phyloP scores from a whole-genome alignment of 495 filamentous ascomycete genomes.

The Arthonia radiata region DNA sequence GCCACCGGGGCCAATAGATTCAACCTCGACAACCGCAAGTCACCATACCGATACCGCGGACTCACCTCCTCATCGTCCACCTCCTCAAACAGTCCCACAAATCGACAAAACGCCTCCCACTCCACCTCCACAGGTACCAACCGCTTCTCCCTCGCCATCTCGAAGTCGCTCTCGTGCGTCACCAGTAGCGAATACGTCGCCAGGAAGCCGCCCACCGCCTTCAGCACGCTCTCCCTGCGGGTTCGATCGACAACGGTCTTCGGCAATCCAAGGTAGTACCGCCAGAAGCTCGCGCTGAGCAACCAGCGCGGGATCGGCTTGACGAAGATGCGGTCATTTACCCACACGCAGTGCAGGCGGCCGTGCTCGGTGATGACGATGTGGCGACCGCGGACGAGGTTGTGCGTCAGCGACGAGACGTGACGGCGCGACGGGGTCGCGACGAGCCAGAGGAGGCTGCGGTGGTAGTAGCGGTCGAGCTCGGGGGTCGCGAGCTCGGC shows the following conservation, averaged over 20 bases:
- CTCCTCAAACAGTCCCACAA: conserved; percentile 6
- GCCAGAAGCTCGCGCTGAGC: conserved; percentile 22
- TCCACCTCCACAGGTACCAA: conserved; percentile 10
- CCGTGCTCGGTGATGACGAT: conserved; percentile 24
- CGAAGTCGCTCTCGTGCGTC: conserved; percentile 14
- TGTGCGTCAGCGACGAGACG: conserved; percentile 16
- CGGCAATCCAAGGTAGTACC: conserved; percentile 8
- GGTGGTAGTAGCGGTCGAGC: too few relatives aligned
- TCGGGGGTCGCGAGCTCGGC: too few relatives aligned
- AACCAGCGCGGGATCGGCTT: conserved; percentile 32
- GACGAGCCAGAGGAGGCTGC: conserved; percentile 18
- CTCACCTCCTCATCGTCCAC: conserved; percentile 9
- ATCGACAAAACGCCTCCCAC: conserved; percentile 8
- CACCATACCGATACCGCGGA: conserved; percentile 18
- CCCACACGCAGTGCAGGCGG: conserved; percentile 31
- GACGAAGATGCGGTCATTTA: conserved; percentile 23
- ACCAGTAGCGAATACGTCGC: conserved; percentile 17
- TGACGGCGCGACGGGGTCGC: conserved; percentile 9
- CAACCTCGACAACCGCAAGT: conserved; percentile 20
- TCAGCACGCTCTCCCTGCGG: neutral
- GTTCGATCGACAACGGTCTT: conserved; percentile 5
- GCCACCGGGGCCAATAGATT: too few relatives aligned
- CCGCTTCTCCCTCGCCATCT: conserved; percentile 13
- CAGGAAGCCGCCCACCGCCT: conserved; percentile 18
- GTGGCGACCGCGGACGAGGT: conserved; percentile 17